phyloP scores from a whole-genome alignment of 2,329 filamentous ascomycete species.

The Xylaria sp. region DNA sequence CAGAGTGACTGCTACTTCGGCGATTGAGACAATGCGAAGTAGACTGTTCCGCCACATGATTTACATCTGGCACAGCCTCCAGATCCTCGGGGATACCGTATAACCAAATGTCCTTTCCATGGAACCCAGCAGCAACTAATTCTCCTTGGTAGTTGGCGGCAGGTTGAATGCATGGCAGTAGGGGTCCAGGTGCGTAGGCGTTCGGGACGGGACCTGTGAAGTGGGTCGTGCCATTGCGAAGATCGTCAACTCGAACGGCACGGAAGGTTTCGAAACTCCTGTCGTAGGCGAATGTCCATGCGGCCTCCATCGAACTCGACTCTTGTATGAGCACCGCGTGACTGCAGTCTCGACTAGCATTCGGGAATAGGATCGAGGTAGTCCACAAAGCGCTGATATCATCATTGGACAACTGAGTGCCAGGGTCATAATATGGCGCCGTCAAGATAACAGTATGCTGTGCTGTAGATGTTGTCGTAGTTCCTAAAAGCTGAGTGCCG shows the following conservation, averaged over 20 bases:
- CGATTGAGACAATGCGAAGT: slow-evolving; percentile 31
- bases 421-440: slow-evolving; percentile 72
- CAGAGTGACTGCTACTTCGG: slow-evolving; percentile 39
- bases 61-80: slow-evolving; percentile 51
- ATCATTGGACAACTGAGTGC: slow-evolving; percentile 59
- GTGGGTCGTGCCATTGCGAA: slow-evolving; percentile 71
- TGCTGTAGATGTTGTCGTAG: slow-evolving; percentile 58
- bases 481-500: slow-evolving; percentile 72
- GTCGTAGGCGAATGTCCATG: slow-evolving; percentile 75
- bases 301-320: slow-evolving; percentile 57
- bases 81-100: slow-evolving; percentile 73
- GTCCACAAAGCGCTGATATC: slow-evolving; percentile 75
- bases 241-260: slow-evolving; percentile 68
- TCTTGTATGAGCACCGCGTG: slow-evolving; percentile 67
- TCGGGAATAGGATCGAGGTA: slow-evolving; percentile 77
- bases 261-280: slow-evolving; percentile 71
- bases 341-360: slow-evolving; percentile 72
- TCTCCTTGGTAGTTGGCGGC: slow-evolving; percentile 65
- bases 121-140: slow-evolving; percentile 67
- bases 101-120: slow-evolving; percentile 67
- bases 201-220: slow-evolving; percentile 65
- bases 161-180: slow-evolving; percentile 64
- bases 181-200: slow-evolving; percentile 47
- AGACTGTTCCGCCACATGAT: slow-evolving; percentile 29
- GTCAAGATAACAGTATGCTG: slow-evolving; percentile 71